These are phyloP conservation scores for Carex arenaria DNA, from an alignment of 202 grass and related monocot species.

Conservation along the genomic window DNA sequence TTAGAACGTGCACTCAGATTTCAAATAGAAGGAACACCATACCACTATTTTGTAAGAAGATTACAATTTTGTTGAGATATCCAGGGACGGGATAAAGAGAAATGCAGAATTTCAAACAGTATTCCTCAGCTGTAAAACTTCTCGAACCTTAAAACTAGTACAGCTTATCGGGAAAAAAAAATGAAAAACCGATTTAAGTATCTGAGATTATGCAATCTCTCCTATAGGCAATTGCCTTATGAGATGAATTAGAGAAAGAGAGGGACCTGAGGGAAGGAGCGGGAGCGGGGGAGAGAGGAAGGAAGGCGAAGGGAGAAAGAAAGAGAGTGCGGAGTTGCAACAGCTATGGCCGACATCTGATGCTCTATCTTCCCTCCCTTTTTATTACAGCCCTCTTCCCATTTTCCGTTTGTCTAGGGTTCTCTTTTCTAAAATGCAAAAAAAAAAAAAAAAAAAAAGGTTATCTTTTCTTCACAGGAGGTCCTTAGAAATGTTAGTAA, in stretches of 20 bases:
- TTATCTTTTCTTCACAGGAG: neutral
- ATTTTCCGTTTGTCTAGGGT: neutral
- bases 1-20: neutral
- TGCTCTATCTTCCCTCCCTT: neutral
- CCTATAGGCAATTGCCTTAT: neutral
- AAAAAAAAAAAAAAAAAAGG: too few species aligned
- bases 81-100: neutral
- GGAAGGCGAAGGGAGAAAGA: neutral
- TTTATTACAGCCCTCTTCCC: neutral
- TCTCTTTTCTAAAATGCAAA: neutral
- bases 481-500: neutral
- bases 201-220: neutral
- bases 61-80: neutral
- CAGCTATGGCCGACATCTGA: neutral
- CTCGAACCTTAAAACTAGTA: neutral
- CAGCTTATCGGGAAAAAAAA: neutral
- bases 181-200: neutral
- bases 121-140: neutral
- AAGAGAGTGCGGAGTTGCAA: neutral
- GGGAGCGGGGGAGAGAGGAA: neutral
- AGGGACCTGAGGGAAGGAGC: neutral
- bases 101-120: neutral
- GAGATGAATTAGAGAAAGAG: slow-evolving; percentile 4
- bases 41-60: neutral
- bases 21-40: neutral